Evolutionary conservation across 306 rosid genomes (phyloP).

Genomic region (Hippophae rhamnoides): DNA sequence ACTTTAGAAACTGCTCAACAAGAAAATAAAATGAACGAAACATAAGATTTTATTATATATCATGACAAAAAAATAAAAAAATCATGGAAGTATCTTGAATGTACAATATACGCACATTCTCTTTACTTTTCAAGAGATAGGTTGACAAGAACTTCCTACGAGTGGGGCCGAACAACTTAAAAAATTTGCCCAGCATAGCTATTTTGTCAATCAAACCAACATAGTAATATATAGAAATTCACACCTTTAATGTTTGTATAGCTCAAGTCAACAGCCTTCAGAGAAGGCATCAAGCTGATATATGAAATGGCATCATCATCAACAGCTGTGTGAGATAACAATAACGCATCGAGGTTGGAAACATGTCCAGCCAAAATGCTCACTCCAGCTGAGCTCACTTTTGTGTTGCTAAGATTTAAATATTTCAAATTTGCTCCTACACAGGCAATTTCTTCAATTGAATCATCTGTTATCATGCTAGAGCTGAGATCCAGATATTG

Average conservation of each 20-base stretch:
- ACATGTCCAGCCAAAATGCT: slow-evolving; percentile 60
- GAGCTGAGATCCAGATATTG: slow-evolving; percentile 77
- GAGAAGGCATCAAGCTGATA: slow-evolving; percentile 66
- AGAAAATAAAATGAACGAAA: too few species aligned
- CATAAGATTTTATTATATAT: too few species aligned
- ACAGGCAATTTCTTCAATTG: slow-evolving; percentile 43
- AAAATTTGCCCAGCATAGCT: too few species aligned
- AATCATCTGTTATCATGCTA: slow-evolving; percentile 55
- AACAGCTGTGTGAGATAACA: slow-evolving; percentile 54
- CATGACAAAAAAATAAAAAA: too few species aligned
- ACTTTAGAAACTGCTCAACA: too few species aligned
- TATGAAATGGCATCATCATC: slow-evolving; percentile 55
- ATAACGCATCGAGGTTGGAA: slow-evolving; percentile 57
- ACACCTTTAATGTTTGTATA: slow-evolving; percentile 68
- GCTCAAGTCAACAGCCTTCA: slow-evolving; percentile 70
- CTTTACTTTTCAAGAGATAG: too few species aligned
- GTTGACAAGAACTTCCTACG: too few species aligned
- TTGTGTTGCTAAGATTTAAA: slow-evolving; percentile 62
- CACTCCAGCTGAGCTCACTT: slow-evolving; percentile 63
- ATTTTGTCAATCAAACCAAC: too few species aligned
- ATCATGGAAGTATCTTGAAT: too few species aligned
- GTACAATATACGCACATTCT: too few species aligned
- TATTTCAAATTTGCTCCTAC: slow-evolving; percentile 55
- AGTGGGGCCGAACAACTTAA: too few species aligned
- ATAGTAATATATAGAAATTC: neutral